Evolutionary conservation across 2,329 filamentous ascomycete genomes (phyloP).

Genomic region (Cladobotryum mycophilum): DNA sequence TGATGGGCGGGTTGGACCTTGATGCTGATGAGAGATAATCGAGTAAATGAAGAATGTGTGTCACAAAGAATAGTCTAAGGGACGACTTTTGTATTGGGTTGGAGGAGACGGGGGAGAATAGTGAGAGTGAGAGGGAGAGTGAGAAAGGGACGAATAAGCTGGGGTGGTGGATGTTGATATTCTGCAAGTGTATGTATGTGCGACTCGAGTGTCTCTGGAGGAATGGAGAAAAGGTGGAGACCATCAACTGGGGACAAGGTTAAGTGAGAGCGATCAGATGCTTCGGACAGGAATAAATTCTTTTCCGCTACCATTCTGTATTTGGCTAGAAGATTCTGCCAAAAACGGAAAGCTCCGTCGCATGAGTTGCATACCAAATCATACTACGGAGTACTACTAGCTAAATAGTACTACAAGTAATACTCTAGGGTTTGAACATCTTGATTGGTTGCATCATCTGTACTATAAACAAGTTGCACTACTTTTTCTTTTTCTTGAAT

Average conservation of each 20-base stretch:
- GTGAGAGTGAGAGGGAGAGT: neutral
- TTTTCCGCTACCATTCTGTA: neutral
- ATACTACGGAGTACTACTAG: no score
- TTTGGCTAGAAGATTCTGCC: neutral
- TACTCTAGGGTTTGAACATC: no score
- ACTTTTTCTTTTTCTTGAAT: no score
- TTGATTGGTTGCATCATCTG: no score
- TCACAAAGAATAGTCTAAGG: neutral
- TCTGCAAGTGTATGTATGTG: neutral
- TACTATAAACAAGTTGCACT: no score
- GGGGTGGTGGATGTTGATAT: conserved; percentile 1
- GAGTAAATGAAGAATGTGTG: neutral
- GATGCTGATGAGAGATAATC: neutral
- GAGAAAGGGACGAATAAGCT: neutral
- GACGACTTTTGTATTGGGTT: no score
- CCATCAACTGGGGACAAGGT: neutral
- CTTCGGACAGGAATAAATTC: neutral
- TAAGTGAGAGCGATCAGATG: neutral
- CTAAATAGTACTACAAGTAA: no score
- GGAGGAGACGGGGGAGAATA: neutral
- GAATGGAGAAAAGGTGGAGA: neutral
- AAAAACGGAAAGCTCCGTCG: neutral
- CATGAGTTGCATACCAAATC: no score
- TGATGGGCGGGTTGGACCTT: neutral
- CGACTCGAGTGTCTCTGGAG: neutral